phyloP scores from a whole-genome alignment of 192 early-diverging fungal species.

The Gryganskiella cystojenkinii region DNA sequence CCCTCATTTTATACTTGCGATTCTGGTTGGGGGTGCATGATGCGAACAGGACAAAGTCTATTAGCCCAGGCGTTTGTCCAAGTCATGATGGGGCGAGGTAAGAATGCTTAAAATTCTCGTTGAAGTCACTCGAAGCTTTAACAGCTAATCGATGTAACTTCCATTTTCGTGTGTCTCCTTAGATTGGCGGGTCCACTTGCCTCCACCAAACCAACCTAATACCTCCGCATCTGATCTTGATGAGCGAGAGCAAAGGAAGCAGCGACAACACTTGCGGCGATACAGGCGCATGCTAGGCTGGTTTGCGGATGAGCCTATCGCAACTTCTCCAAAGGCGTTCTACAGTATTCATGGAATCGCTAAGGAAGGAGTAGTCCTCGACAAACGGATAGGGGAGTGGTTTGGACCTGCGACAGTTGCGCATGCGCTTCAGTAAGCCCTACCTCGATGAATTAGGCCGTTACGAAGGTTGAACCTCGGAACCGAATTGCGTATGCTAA shows the following conservation, averaged over 20 bases:
- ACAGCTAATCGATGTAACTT: neutral
- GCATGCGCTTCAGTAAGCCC: conserved; percentile 47
- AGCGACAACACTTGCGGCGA: neutral
- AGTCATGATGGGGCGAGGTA: conserved; percentile 48
- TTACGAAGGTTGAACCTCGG: too few relatives aligned
- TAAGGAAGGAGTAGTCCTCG: conserved; percentile 41
- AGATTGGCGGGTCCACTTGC: conserved; percentile 35
- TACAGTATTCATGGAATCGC: conserved; percentile 55
- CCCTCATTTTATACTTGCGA: conserved; percentile 54
- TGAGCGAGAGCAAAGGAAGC: conserved; percentile 6
- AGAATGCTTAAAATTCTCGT: neutral
- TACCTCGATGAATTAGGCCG: too few relatives aligned
- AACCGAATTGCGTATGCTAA: too few relatives aligned
- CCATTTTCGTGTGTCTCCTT: neutral
- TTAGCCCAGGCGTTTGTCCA: conserved; percentile 53
- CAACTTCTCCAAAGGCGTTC: neutral
- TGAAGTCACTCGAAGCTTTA: neutral
- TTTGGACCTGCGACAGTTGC: conserved; percentile 56
- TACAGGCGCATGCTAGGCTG: conserved; percentile 42
- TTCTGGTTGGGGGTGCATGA: conserved; percentile 58
- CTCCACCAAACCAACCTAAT: neutral
- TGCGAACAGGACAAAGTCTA: conserved; percentile 55
- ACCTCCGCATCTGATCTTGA: too few relatives aligned
- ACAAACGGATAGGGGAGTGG: conserved; percentile 57
- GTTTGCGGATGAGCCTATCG: conserved; percentile 48